Evolutionary conservation across 257 asterid species (phyloP).

Genomic region (Anisodus tanguticus): DNA sequence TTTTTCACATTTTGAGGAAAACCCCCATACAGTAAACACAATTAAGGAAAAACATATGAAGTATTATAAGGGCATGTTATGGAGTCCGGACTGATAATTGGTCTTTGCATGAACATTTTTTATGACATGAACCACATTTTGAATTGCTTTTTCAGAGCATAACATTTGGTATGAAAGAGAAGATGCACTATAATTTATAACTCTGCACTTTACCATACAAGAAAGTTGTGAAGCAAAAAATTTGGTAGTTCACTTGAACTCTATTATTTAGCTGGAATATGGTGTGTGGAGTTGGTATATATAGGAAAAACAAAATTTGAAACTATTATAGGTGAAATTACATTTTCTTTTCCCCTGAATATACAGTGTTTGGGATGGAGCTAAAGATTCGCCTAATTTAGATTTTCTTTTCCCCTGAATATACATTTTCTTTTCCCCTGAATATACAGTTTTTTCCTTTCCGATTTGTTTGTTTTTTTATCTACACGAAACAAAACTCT

Average conservation of each 20-base stretch:
- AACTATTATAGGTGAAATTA: neutral
- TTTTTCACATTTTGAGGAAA: too few relatives aligned
- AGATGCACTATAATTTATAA: neutral
- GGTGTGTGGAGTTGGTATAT: neutral
- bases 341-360: neutral
- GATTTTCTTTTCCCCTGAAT: too few relatives aligned
- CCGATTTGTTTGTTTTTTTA: neutral
- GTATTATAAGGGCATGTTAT: too few relatives aligned
- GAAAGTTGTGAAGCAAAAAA: neutral
- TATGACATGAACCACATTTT: neutral
- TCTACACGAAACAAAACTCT: neutral
- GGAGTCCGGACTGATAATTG: too few relatives aligned
- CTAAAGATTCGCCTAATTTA: neutral
- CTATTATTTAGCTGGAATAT: conserved; percentile 30
- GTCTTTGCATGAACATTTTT: too few relatives aligned
- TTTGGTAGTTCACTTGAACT: neutral
- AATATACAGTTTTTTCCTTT: too few relatives aligned
- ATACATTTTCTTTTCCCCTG: too few relatives aligned
- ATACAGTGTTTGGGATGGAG: neutral
- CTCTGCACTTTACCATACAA: conserved; percentile 8
- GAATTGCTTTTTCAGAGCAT: neutral
- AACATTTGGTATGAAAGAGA: neutral
- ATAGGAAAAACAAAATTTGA: neutral
- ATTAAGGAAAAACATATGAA: too few relatives aligned
- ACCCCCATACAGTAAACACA: neutral